phyloP scores from a whole-genome alignment of 768 basidiomycete species.

The Gloeostereum incarnatum region DNA sequence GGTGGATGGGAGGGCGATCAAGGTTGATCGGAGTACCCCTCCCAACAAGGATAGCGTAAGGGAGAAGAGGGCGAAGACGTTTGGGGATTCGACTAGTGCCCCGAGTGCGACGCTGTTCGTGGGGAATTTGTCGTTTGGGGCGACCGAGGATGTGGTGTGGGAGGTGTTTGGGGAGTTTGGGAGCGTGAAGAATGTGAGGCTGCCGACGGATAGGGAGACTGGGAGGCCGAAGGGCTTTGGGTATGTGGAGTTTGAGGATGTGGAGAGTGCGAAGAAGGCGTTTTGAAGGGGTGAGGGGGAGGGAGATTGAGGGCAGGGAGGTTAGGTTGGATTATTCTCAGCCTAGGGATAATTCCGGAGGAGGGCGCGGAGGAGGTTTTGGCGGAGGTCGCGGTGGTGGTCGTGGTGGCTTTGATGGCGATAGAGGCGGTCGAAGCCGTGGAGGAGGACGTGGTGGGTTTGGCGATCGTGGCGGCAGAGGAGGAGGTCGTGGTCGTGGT shows the following conservation, averaged over 20 bases:
- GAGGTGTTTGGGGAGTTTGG: conserved; percentile 85
- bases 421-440: conserved; percentile 36
- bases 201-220: conserved; percentile 89
- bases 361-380: conserved; percentile 37
- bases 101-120: conserved; percentile 80
- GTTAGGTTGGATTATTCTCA: conserved; percentile 84
- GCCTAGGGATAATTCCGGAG: conserved; percentile 59
- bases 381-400: conserved; percentile 28
- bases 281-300: conserved; percentile 54
- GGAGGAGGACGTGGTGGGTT: conserved; percentile 36
- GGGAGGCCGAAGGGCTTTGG: conserved; percentile 92
- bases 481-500: conserved; percentile 35
- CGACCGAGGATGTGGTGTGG: conserved; percentile 82
- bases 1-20: conserved; percentile 85
- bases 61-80: conserved; percentile 68
- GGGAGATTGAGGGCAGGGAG: conserved; percentile 72
- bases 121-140: conserved; percentile 79
- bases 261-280: conserved; percentile 79
- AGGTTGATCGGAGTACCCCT: conserved; percentile 73
- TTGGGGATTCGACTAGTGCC: conserved; percentile 42
- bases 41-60: conserved; percentile 43
- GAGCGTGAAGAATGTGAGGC: conserved; percentile 77
- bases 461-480: conserved; percentile 29
- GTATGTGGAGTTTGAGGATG: conserved; percentile 87
- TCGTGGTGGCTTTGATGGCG: conserved; percentile 28